Conservation (phyloP, 352 stramenopile genomes). For the Blastocystis sp. region DNA sequence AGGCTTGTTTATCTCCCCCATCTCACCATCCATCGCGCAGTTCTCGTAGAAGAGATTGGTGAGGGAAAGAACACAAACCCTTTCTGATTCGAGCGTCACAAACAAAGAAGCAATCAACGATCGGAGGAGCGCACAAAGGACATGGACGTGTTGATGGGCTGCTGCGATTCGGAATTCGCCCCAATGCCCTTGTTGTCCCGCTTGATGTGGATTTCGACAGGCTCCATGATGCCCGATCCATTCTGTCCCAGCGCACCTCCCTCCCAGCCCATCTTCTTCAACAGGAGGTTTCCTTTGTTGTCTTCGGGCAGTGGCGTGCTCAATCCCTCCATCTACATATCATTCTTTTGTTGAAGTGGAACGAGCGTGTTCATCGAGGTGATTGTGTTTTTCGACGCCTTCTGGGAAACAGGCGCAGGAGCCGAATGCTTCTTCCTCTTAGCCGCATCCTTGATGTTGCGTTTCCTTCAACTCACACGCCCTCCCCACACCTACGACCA, state of each 20-base stretch:
- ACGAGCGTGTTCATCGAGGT: constrained; percentile 20
- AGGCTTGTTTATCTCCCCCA: too few relatives aligned
- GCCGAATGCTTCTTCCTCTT: neutral
- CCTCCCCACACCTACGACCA: neutral
- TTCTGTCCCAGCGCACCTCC: constrained; percentile 50
- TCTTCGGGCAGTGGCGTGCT: constrained; percentile 19
- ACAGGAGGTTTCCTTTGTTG: constrained; percentile 34
- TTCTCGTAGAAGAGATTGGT: too few relatives aligned
- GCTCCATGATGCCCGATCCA: constrained; percentile 51
- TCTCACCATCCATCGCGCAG: too few relatives aligned
- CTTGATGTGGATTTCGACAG: constrained; percentile 64
- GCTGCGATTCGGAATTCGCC: neutral
- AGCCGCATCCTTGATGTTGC: neutral
- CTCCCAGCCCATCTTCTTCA: constrained; percentile 67
- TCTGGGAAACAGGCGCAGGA: too few relatives aligned
- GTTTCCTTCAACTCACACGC: constrained; percentile 10
- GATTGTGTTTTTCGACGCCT: too few relatives aligned
- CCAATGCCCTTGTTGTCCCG: constrained; percentile 68
- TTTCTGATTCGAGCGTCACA: neutral
- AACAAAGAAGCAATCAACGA: neutral
- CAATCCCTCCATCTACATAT: constrained; percentile 57
- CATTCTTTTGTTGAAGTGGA: neutral
- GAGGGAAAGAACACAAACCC: neutral
- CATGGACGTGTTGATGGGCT: neutral
- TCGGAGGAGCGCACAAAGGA: constrained; percentile 46